Conservation (phyloP, 1,139 yeast genomes). For the Martiniozyma asiatica region DNA sequence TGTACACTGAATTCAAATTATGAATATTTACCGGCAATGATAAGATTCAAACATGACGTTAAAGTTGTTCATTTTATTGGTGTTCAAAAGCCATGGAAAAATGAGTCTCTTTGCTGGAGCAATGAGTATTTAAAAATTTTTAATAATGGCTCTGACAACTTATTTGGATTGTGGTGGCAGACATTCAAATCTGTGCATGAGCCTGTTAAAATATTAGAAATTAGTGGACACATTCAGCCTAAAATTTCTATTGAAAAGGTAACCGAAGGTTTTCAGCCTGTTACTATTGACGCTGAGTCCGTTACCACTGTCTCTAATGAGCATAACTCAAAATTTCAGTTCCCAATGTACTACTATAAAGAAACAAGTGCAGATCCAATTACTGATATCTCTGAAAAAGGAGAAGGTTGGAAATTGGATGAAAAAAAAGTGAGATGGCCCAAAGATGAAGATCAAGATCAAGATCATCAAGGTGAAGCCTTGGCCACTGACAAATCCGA, state of each 20-base stretch:
- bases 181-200: conserved; percentile 17
- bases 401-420: conserved; percentile 28
- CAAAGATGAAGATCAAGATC: conserved; percentile 10
- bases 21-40: conserved; percentile 73
- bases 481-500: too few species aligned
- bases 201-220: conserved; percentile 9
- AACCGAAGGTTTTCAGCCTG: too few species aligned
- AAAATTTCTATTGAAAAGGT: conserved; percentile 3
- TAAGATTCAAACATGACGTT: conserved; percentile 43
- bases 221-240: conserved; percentile 15
- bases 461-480: too few species aligned
- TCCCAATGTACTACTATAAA: conserved; percentile 13
- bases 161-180: conserved; percentile 30
- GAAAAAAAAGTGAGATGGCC: conserved; percentile 22
- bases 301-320: conserved; percentile 1
- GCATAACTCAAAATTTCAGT: conserved; percentile 5
- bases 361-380: conserved; percentile 7
- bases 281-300: neutral
- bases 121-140: conserved; percentile 10
- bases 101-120: conserved; percentile 7
- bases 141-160: conserved; percentile 11
- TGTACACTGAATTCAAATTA: conserved; percentile 68
- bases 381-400: conserved; percentile 16
- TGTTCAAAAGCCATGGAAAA: conserved; percentile 64
- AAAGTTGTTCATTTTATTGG: conserved; percentile 78